A percentile compares a stretch with the other conserved stretches of the same genome.
Conservation (phyloP, 805 yeast genomes). For the Saitoella complicata region DNA sequence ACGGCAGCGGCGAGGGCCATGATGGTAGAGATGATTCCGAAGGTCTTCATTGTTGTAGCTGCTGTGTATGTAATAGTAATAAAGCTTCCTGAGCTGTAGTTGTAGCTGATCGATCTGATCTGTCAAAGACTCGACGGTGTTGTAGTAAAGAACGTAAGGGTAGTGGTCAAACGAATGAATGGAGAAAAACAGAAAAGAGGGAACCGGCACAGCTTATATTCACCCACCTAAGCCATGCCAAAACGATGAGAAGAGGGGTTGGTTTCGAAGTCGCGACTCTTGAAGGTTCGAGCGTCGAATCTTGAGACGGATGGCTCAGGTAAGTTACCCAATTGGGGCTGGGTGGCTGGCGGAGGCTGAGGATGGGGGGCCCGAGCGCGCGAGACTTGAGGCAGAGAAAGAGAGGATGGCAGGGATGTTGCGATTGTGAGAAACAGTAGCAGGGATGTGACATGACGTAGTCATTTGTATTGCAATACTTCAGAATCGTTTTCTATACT, state of each 20-base stretch:
- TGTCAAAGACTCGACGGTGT: background rate
- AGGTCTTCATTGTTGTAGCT: constrained; percentile 13
- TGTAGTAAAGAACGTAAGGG: background rate
- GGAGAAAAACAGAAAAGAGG: background rate
- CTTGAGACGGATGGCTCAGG: background rate
- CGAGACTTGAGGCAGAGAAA: background rate
- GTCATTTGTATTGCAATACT: too few relatives aligned
- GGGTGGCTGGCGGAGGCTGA: background rate
- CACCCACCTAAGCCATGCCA: too few relatives aligned
- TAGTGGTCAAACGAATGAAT: background rate
- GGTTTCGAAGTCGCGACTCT: background rate
- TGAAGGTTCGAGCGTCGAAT: background rate
- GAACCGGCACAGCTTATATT: background rate
- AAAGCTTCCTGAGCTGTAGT: background rate
- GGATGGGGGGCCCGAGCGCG: background rate
- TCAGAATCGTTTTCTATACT: too few relatives aligned
- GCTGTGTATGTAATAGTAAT: too few relatives aligned
- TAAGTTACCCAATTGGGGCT: background rate
- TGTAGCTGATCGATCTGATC: background rate
- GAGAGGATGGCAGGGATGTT: too few relatives aligned
- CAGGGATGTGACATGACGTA: too few relatives aligned
- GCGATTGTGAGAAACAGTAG: too few relatives aligned
- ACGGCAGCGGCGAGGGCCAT: constrained; percentile 11
- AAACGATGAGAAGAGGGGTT: too few relatives aligned
- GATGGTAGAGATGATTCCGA: constrained; percentile 12